Evolutionary conservation across 2,329 filamentous ascomycete species (phyloP), one percentile per base, ranked within the genome.

Genomic region (Corinectria fuckeliana): DNA sequence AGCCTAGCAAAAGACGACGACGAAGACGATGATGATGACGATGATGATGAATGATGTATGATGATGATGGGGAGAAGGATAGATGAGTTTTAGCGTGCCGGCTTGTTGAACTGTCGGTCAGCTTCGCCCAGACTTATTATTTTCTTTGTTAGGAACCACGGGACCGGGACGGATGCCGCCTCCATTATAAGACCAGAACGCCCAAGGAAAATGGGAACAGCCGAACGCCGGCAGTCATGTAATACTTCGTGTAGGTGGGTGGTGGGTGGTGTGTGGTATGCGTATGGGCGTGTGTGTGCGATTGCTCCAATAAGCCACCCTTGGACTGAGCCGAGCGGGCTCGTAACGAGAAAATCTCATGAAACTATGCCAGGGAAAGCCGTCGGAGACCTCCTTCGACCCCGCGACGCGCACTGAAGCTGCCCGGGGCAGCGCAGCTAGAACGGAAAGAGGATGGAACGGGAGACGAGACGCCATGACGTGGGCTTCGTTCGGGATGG

Each of bases 201-300:
- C 30, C 21, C 18, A 52, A 34, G 50, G 28, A 38, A 36, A 48
- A 44, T 53, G 50, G 42, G 28, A 58, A 58, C 25, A 50, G 50
- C 50, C 56, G 56, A 38, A 26, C 28, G 36, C 45, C 56, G 56
- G 56, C 20, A 44, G 45, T 51, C 50, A 51, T 45, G 45, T 53
- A n/a, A n/a, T n/a, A 53, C 44, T 52, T 42, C 6, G 42, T 38
- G 21, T 50, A 47, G 36, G 45, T 49, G 10, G 18, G 50, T 49
- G 20, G 18, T 39, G 42, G 18, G 34, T 49, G 49, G 42, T 32
- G 39, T 51, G 50, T 21, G 3, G 44, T 21, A 20, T 26, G 36
- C 11, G 34, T 18, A 34, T 41, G 49, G 30, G 23, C n/a, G 41
- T 47, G 41, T 23, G 41, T 30, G 51, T 28, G 34, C 8, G n/a